A percentile compares a stretch with the other conserved stretches of the same genome.
Evolutionary conservation across 441 rosid genomes (phyloP).

Genomic region (Aquilaria agallochum): DNA sequence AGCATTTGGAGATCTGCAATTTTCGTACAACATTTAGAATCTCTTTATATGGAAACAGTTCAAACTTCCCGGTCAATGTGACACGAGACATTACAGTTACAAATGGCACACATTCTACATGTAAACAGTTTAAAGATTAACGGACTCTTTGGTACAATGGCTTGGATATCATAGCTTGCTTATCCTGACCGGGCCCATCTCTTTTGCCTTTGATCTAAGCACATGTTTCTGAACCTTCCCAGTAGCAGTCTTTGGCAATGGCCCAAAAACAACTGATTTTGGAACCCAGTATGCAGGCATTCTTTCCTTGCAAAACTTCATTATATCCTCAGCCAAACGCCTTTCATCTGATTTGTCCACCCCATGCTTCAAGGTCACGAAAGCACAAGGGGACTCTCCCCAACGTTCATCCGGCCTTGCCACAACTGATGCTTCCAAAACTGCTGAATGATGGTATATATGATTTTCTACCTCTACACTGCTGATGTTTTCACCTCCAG

Average conservation of each 20-base stretch:
- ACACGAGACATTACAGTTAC: no score
- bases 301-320: conserved; percentile 16
- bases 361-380: conserved; percentile 14
- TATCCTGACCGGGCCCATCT: conserved; percentile 59
- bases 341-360: background rate
- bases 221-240: conserved; percentile 22
- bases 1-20: no score
- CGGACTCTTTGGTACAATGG: no score
- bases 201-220: conserved; percentile 33
- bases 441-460: conserved; percentile 15
- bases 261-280: conserved; percentile 19
- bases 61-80: no score
- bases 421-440: conserved; percentile 28
- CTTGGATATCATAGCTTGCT: conserved; percentile 45
- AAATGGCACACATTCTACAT: no score
- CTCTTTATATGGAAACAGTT: no score
- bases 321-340: conserved; percentile 16
- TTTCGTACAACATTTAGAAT: no score
- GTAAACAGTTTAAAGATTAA: no score
- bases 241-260: conserved; percentile 23
- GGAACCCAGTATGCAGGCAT: conserved; percentile 26
- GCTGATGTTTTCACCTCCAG: conserved; percentile 18
- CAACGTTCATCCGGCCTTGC: conserved; percentile 17
- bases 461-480: conserved; percentile 27
- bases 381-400: conserved; percentile 30